Conservation (phyloP, 768 basidiomycete genomes). For the Lactarius evosmus region DNA sequence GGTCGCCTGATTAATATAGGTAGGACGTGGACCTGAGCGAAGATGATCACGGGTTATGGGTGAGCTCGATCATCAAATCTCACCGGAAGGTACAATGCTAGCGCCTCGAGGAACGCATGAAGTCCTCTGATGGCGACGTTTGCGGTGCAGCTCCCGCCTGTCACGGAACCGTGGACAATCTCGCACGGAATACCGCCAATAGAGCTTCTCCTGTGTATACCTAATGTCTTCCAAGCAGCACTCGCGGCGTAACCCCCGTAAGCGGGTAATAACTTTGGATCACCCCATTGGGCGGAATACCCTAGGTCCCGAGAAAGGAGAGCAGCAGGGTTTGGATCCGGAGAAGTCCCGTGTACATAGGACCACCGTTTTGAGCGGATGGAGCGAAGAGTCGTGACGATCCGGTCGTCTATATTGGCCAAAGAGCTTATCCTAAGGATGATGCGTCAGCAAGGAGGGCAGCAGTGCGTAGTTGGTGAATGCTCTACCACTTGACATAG, state of each 20-base stretch:
- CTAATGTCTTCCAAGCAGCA: conserved; percentile 53
- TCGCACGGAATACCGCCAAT: conserved; percentile 77
- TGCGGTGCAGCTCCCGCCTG: conserved; percentile 53
- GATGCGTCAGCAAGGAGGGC: conserved; percentile 1
- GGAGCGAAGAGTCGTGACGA: conserved; percentile 52
- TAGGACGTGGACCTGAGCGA: conserved; percentile 62
- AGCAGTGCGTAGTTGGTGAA: not conserved
- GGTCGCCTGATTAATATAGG: conserved; percentile 63
- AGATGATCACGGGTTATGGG: conserved; percentile 7
- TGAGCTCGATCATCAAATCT: conserved; percentile 30
- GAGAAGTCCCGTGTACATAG: conserved; percentile 46
- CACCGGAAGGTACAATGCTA: conserved; percentile 71
- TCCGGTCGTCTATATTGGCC: conserved; percentile 61
- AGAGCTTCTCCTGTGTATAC: conserved; percentile 48
- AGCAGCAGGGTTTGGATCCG: conserved; percentile 42
- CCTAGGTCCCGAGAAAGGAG: conserved; percentile 55
- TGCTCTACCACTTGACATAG: conserved; percentile 61
- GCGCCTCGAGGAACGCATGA: conserved; percentile 58
- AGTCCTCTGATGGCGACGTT: conserved; percentile 54
- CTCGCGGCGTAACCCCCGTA: conserved; percentile 56
- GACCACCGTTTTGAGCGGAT: conserved; percentile 58
- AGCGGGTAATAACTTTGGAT: conserved; percentile 56
- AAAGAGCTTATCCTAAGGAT: conserved; percentile 57
- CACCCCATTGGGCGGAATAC: conserved; percentile 58
- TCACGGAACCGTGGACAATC: conserved; percentile 61